Evolutionary conservation across 2,329 filamentous ascomycete genomes (phyloP).

Genomic region (Cercospora sp.): DNA sequence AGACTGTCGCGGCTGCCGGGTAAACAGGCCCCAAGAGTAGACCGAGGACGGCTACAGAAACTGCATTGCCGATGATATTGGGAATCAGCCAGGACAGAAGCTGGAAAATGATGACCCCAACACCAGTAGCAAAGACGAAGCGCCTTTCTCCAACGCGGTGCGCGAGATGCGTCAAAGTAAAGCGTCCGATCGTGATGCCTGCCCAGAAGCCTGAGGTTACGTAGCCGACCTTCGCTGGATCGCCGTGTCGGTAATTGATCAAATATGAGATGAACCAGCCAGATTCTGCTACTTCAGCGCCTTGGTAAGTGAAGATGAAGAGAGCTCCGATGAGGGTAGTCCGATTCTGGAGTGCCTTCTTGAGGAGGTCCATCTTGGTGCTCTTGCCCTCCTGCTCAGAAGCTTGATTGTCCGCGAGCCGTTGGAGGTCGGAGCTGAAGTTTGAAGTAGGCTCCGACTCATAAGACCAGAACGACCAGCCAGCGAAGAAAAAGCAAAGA

Average conservation of each 20-base stretch:
- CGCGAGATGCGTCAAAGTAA: conserved; percentile 67
- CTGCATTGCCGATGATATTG: conserved; percentile 48
- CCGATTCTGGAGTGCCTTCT: conserved; percentile 52
- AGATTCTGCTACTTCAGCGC: conserved; percentile 78
- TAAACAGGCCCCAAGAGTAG: conserved; percentile 77
- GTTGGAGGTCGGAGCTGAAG: conserved; percentile 48
- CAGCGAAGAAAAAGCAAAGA: conserved; percentile 58
- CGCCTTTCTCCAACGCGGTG: conserved; percentile 68
- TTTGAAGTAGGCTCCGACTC: conserved; percentile 59
- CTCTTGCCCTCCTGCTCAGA: conserved; percentile 41
- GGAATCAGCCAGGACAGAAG: conserved; percentile 66
- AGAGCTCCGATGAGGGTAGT: conserved; percentile 72
- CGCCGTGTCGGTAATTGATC: conserved; percentile 68
- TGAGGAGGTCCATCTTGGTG: conserved; percentile 54
- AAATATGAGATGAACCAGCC: conserved; percentile 88
- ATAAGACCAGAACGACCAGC: conserved; percentile 70
- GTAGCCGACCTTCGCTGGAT: conserved; percentile 72
- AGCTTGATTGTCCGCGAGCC: conserved; percentile 45
- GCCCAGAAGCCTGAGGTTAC: conserved; percentile 70
- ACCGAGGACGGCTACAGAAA: conserved; percentile 62
- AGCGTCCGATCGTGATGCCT: conserved; percentile 55
- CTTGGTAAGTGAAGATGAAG: conserved; percentile 86
- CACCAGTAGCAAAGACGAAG: conserved; percentile 64
- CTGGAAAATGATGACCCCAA: conserved; percentile 66
- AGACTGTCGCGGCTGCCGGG: conserved; percentile 67